Evolutionary conservation across 2,329 filamentous ascomycete genomes (phyloP).

Genomic region (Talaromyces sp.): DNA sequence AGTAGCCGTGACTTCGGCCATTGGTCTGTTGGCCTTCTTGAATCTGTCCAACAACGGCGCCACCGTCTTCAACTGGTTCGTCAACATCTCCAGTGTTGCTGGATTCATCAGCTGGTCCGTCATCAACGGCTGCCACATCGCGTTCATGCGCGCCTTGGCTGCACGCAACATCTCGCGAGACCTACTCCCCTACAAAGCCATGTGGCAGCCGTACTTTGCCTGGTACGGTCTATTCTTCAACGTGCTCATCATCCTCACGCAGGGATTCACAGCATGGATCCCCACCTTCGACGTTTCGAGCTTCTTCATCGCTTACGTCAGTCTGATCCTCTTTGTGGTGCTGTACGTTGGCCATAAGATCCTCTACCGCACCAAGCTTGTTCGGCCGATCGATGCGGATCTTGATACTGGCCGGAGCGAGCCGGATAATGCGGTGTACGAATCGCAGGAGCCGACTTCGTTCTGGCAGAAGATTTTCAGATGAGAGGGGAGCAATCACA

Average conservation of each 20-base stretch:
- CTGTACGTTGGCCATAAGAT: constrained; percentile 52
- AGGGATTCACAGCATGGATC: constrained; percentile 65
- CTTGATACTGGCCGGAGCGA: constrained; percentile 37
- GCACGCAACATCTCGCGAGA: constrained; percentile 54
- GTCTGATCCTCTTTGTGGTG: constrained; percentile 56
- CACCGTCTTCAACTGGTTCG: constrained; percentile 65
- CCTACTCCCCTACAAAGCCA: constrained; percentile 56
- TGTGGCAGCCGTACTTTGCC: constrained; percentile 59
- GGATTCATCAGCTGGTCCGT: constrained; percentile 64
- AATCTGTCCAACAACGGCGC: constrained; percentile 54
- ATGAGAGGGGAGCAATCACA: background rate
- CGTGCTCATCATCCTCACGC: constrained; percentile 59
- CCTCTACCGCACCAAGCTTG: constrained; percentile 39
- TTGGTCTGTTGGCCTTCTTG: constrained; percentile 63
- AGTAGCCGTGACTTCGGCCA: constrained; percentile 52
- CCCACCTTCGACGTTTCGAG: constrained; percentile 43
- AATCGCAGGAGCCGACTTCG: constrained; percentile 27
- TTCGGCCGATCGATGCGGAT: constrained; percentile 39
- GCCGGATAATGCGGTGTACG: constrained; percentile 33
- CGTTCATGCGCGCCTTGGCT: constrained; percentile 58
- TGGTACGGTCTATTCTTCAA: constrained; percentile 64
- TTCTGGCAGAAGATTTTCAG: constrained; percentile 24
- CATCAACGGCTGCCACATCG: constrained; percentile 53
- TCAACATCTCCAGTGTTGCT: constrained; percentile 64
- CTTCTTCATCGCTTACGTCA: constrained; percentile 64